Evolutionary conservation across 1,284 basidiomycete species (phyloP), one percentile per base, ranked within the genome.

Genomic region (Melampsora americana): DNA sequence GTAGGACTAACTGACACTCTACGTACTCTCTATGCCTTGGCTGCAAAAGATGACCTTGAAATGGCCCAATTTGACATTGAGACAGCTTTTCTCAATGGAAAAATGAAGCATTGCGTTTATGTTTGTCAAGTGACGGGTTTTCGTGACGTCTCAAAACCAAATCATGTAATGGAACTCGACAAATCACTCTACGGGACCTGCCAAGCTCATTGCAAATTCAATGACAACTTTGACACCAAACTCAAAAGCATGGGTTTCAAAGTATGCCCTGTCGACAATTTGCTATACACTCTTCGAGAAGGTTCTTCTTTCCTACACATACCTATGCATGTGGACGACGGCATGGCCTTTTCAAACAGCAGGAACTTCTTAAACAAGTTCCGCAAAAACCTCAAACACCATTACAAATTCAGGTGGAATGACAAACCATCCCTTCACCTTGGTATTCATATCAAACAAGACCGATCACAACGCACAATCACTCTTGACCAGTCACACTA

Each of bases 51-150:
- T 28, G 60, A 26, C 5, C 23, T 16, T 4, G 26, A 28, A 18
- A 26, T 62, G n/a, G 14, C 5, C 5, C 16, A 62, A 62, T 62
- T 62, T 18, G 30, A 62, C 60, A 62, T 62, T 4, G 26, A 26
- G 5, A 62, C 60, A 2, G 28, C 60, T 62, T 62, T 62, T 35
- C 26, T 62, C 14, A 16, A 62, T 26, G 60, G 60, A 3, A 5
- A 4, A 6, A 5, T 62, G 2, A 4, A 62, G 2, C 18, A 26
- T 5, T 4, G 5, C 2, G 60, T 62, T 18, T 62, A 62, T 26
- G 60, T 62, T 5, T 5, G 30, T 16, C 60, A 62, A 62, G 60
- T 62, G 5, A 62, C 14, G n/a, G 60, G 60, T 7, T 62, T 62
- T 26, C 14, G 26, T 20, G 60, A 26, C 14, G 3, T 20, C 16